Base-by-base conservation (phyloP, 2,329 filamentous ascomycete genomes). In the Hymenotorrendiella dingleyae region DNA sequence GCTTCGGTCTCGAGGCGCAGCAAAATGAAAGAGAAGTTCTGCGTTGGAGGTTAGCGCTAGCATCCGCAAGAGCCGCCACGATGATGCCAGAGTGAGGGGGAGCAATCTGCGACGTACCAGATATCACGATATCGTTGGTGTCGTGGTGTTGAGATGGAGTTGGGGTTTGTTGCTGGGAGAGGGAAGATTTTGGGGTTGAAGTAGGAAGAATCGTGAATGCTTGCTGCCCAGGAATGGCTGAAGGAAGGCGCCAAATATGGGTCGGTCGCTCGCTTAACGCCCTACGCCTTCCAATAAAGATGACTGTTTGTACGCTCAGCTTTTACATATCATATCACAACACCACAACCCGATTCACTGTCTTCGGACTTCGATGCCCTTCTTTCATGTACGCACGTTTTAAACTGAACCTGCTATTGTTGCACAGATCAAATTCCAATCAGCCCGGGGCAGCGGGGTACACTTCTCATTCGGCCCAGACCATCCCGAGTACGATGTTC, bases 1-100 rank as follows among this genome's bases (percentile, higher is more conserved):
- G 45, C 51, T 40, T 43, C 47, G 36, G 17, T 36, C 34, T 57
- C 48, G 52, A 54, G 50, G 46, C 47, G 53, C 50, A 54, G 54
- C 50, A 48, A 53, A 54, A 34, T 42, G 48, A 39, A 46, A 36
- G 49, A 36, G 49, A 47, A 48, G 47, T 53, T 52, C 52, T 52
- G 36, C 36, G 36, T 38, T 39, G 32, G 35, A 28, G 28, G 47
- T 58, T 54, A 58, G 56, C 46, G 51, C 56, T 50, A 47, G 40
- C 46, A 50, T 44, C 48, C 41, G 50, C 49, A 49, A 47, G 48
- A 44, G 46, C 46, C 47, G 49, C 49, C 40, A 49, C 42, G 43
- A 47, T 47, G 48, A 47, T 43, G 50, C 37, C 52, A 37, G 21
- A 19, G 28, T 20, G 36, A 40, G 20, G 34, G 32, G n/a, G 29